Conservation (phyloP, 2,329 filamentous ascomycete genomes). For the Aureobasidium subglaciale region DNA sequence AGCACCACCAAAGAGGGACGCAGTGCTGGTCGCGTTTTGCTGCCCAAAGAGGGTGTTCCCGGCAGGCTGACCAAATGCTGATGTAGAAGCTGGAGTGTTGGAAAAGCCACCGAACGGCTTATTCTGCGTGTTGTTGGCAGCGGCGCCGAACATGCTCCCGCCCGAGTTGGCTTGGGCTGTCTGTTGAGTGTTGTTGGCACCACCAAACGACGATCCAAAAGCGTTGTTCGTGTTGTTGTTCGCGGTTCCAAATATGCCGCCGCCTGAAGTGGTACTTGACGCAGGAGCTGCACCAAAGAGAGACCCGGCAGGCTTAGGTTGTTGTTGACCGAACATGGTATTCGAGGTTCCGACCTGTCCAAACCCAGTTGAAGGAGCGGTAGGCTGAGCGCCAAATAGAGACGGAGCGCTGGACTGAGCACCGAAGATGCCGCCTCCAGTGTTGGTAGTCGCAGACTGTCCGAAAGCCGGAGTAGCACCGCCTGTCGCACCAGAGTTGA, state of each 20-base stretch:
- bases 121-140: slow-evolving; percentile 17
- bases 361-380: slow-evolving; percentile 21
- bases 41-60: slow-evolving; percentile 32
- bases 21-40: slow-evolving; percentile 25
- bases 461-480: slow-evolving; percentile 39
- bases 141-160: slow-evolving; percentile 17
- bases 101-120: slow-evolving; percentile 32
- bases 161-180: slow-evolving; percentile 1
- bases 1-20: slow-evolving; percentile 17
- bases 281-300: slow-evolving; percentile 24
- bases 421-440: slow-evolving; percentile 27
- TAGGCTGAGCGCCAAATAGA: slow-evolving; percentile 39
- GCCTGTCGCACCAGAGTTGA: slow-evolving; percentile 33
- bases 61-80: slow-evolving; percentile 29
- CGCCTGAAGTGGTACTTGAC: slow-evolving; percentile 20
- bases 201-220: background rate
- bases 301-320: slow-evolving; percentile 21
- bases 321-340: slow-evolving; percentile 22
- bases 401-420: slow-evolving; percentile 31
- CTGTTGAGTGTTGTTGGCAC: background rate
- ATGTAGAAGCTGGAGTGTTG: slow-evolving; percentile 30
- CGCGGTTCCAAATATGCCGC: slow-evolving; percentile 28
- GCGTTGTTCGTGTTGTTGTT: slow-evolving; percentile 19
- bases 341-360: slow-evolving; percentile 26
- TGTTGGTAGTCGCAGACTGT: slow-evolving; percentile 27